phyloP scores from a whole-genome alignment of 208 protist genomes.

The Wallacemonas sp. region DNA sequence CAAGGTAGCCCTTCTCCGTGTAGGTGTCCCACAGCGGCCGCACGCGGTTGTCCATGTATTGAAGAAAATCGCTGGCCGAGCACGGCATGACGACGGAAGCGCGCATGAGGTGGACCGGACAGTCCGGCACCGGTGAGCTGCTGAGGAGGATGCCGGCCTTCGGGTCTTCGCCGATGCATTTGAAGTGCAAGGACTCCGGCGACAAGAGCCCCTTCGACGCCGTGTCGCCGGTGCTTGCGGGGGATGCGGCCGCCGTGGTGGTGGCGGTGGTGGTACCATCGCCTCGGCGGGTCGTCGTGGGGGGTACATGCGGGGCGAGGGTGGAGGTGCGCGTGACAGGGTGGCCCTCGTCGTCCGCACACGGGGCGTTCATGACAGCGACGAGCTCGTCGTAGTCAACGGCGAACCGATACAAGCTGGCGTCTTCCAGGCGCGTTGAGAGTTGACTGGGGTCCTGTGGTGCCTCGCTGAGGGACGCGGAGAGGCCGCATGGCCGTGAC shows the following conservation, averaged over 20 bases:
- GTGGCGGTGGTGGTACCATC: not conserved
- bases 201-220: not conserved
- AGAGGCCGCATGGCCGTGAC: not conserved
- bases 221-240: not conserved
- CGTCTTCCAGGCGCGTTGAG: constrained; percentile 22
- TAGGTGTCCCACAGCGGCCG: constrained; percentile 66
- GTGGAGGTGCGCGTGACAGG: not conserved
- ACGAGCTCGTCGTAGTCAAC: constrained; percentile 53
- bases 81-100: constrained; percentile 66
- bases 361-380: constrained; percentile 31
- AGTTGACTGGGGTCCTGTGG: not conserved
- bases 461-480: not conserved
- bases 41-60: constrained; percentile 51
- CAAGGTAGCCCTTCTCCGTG: constrained; percentile 34
- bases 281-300: too few relatives aligned
- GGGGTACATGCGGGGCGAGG: too few relatives aligned
- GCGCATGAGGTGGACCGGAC: constrained; percentile 73
- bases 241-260: not conserved
- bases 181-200: constrained; percentile 31
- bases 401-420: constrained; percentile 34
- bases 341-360: not conserved
- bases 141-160: constrained; percentile 42
- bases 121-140: constrained; percentile 57
- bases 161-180: constrained; percentile 36
- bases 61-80: constrained; percentile 34